phyloP scores from a whole-genome alignment of 208 protist species.

The Naegleria fowleri region DNA sequence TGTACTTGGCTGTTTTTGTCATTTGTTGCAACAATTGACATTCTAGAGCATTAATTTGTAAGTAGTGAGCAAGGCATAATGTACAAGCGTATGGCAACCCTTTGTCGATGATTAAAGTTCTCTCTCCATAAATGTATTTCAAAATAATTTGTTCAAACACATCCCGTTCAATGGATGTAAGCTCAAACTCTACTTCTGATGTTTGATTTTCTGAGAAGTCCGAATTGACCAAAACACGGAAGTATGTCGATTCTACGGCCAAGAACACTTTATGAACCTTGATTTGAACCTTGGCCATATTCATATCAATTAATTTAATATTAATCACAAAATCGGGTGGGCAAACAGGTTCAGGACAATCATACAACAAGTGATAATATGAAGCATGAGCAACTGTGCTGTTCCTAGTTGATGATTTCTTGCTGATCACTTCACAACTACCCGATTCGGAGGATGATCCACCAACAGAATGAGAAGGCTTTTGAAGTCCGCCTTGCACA shows the following conservation, averaged over 20 bases:
- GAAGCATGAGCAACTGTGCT: not conserved
- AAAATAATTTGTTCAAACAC: not conserved
- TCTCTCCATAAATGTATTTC: conserved; percentile 14
- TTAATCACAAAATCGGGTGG: not conserved
- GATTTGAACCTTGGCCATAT: not conserved
- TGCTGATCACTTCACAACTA: not conserved
- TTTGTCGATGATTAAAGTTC: not conserved
- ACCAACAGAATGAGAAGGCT: not conserved
- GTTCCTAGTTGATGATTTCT: not conserved
- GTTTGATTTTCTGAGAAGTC: not conserved
- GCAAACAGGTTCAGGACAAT: not conserved
- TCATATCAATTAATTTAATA: conserved; percentile 1
- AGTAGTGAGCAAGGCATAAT: not conserved
- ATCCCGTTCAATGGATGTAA: not conserved
- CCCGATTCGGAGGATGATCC: not conserved
- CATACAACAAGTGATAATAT: not conserved
- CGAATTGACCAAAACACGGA: not conserved
- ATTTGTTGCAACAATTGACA: not conserved
- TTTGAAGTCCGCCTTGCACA: not conserved
- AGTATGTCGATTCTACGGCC: not conserved
- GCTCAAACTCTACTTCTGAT: not conserved
- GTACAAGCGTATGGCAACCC: not conserved
- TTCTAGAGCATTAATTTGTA: not conserved
- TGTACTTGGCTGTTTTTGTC: not conserved
- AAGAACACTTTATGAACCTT: not conserved